Percentiles rank a stretch among this genome's conserved stretches.
Conservation (phyloP, 2,329 filamentous ascomycete species). For the Karstenula rhodostoma region DNA sequence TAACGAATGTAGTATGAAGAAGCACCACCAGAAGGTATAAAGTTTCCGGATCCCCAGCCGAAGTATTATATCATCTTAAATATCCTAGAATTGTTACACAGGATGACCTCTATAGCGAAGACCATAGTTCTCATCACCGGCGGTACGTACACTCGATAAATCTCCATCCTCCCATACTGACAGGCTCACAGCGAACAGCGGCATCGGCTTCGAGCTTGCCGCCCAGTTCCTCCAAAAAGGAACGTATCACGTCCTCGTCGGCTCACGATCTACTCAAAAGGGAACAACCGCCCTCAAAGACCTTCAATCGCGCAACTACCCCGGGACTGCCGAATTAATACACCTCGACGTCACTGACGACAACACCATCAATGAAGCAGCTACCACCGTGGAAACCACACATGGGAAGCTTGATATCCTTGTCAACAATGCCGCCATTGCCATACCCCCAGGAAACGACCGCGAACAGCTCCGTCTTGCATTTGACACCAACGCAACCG, state of each 20-base stretch:
- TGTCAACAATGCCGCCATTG: conserved; percentile 51
- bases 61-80: background rate
- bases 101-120: conserved; percentile 33
- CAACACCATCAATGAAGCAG: conserved; percentile 51
- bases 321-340: conserved; percentile 47
- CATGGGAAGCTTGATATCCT: conserved; percentile 50
- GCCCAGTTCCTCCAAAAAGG: conserved; percentile 48
- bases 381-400: conserved; percentile 29
- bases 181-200: conserved; percentile 50
- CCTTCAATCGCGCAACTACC: conserved; percentile 35
- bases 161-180: background rate
- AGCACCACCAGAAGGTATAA: background rate
- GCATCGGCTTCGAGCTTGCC: conserved; percentile 59
- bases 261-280: conserved; percentile 30
- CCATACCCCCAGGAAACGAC: conserved; percentile 25
- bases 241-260: conserved; percentile 43
- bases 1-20: background rate
- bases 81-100: background rate
- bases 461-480: conserved; percentile 35
- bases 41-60: background rate
- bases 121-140: conserved; percentile 49
- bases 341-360: conserved; percentile 56
- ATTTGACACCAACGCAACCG: conserved; percentile 42
- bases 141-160: conserved; percentile 27
- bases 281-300: conserved; percentile 38